Evolutionary conservation across 1,139 yeast genomes (phyloP).

Genomic region (Scheffersomyces stambukii): DNA sequence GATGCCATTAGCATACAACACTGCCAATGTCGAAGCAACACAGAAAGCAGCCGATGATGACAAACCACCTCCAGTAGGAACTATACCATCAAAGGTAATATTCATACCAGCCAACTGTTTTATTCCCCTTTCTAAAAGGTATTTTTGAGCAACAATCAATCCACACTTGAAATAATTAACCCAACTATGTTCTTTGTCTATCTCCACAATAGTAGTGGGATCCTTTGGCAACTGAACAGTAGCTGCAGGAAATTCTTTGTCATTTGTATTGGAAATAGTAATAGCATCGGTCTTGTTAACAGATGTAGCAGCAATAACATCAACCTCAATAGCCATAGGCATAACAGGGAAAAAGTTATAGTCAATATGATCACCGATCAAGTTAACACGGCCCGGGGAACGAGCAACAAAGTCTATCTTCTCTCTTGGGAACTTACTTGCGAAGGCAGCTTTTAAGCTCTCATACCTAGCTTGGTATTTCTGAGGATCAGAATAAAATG

Average conservation of each 20-base stretch:
- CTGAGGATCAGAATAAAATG: slow-evolving; percentile 29
- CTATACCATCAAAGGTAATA: slow-evolving; percentile 58
- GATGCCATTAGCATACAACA: slow-evolving; percentile 52
- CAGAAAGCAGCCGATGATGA: slow-evolving; percentile 73
- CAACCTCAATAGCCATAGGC: slow-evolving; percentile 74
- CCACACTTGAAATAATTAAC: slow-evolving; percentile 68
- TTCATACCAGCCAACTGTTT: slow-evolving; percentile 43
- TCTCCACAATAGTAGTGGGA: slow-evolving; percentile 34
- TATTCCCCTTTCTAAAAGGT: slow-evolving; percentile 29
- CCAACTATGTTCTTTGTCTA: slow-evolving; percentile 56
- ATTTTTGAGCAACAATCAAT: slow-evolving; percentile 55
- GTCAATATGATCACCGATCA: slow-evolving; percentile 75
- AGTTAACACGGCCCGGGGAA: slow-evolving; percentile 72
- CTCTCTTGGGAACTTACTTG: slow-evolving; percentile 15
- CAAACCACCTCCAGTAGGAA: slow-evolving; percentile 72
- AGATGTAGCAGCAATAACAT: slow-evolving; percentile 51
- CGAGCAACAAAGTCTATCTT: slow-evolving; percentile 48
- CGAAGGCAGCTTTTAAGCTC: slow-evolving; percentile 17
- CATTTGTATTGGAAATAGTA: slow-evolving; percentile 37
- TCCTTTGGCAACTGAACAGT: slow-evolving; percentile 34
- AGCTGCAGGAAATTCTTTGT: slow-evolving; percentile 23
- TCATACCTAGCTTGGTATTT: slow-evolving; percentile 23
- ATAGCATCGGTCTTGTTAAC: slow-evolving; percentile 25
- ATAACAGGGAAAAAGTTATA: slow-evolving; percentile 64
- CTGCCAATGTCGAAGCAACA: slow-evolving; percentile 60